Conservation (phyloP, 345 rosid species). For the Lepidium aucheri region DNA sequence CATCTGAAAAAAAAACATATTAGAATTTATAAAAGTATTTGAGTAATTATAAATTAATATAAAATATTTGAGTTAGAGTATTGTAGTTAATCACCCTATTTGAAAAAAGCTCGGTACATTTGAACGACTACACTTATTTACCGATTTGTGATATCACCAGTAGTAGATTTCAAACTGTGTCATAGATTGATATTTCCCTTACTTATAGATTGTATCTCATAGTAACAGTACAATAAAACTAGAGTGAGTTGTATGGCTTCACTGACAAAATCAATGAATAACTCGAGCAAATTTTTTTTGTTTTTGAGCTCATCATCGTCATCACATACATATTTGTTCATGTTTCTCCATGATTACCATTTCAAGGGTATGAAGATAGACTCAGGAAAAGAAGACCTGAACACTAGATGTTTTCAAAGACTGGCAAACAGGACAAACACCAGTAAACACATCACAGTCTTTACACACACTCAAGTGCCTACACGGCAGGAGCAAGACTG, state of each 20-base stretch:
- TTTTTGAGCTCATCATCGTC: not conserved
- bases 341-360: conserved; percentile 10
- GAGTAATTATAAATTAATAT: no score
- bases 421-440: conserved; percentile 75
- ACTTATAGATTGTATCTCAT: no score
- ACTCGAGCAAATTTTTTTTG: not conserved
- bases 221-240: no score
- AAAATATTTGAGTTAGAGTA: no score
- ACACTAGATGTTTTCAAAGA: conserved; percentile 52
- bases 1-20: no score
- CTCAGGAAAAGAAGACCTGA: conserved; percentile 36
- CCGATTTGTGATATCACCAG: no score
- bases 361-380: not conserved
- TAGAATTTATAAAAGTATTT: no score
- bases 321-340: conserved; percentile 7
- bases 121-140: no score
- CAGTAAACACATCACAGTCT: conserved; percentile 54
- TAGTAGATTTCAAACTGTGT: no score
- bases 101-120: no score
- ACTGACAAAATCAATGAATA: not conserved
- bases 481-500: conserved; percentile 70
- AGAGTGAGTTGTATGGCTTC: not conserved
- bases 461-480: conserved; percentile 83
- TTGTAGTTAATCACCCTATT: no score
- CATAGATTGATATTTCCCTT: no score